Base-by-base conservation (phyloP, 2,329 filamentous ascomycete species). In the Aspergillus aculeatus region DNA sequence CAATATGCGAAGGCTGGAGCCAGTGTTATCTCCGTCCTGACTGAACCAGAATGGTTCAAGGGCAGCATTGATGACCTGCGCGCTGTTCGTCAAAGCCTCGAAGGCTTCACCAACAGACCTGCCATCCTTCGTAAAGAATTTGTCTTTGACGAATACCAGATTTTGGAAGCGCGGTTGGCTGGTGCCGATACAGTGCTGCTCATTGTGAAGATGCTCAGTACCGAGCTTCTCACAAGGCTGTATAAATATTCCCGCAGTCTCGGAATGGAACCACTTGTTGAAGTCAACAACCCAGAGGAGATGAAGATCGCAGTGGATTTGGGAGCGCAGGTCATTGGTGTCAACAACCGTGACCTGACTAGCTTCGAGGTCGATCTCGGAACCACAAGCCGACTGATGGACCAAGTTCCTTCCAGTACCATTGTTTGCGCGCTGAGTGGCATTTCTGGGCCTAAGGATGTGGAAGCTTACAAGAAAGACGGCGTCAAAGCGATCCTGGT, bases 21-120 rank as follows among this genome's bases (percentile, higher is more conserved):
- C 51, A 98, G 94, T 73, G 92, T 96, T 44, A 99, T 99, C 66
- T 98, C 95, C 1, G 95, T 99, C n/a, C 84, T 99, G 50, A 99
- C 95, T 0, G 95, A 99, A 77, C 95, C 96, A 0, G 90, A 98
- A 72, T 99, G 95, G 95, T 99, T 99, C 82, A 98, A 97, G 79
- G 95, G 95, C 51, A 96, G 90, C 76, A 93, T 99, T 62, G 94
- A 99, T 60, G 95, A 99, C 73, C 80, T 99, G 56, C 86, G 90
- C 61, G 87, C 89, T 35, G 95, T 98, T 31, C 87, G 95, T 49
- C 90, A 94, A 75, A 92, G 91, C 52, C 80, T 99, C n/a, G 86
- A 92, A 68, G 89, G 90, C 12, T 92, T 99, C 88, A 89, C 91
- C 1, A 96, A 97, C 73, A 85, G 95, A 55, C 96, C 95, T 2